These are phyloP conservation scores for Cystobasidiopsis lactophilus DNA, from an alignment of 768 basidiomycete genomes.

Conservation along the genomic window DNA sequence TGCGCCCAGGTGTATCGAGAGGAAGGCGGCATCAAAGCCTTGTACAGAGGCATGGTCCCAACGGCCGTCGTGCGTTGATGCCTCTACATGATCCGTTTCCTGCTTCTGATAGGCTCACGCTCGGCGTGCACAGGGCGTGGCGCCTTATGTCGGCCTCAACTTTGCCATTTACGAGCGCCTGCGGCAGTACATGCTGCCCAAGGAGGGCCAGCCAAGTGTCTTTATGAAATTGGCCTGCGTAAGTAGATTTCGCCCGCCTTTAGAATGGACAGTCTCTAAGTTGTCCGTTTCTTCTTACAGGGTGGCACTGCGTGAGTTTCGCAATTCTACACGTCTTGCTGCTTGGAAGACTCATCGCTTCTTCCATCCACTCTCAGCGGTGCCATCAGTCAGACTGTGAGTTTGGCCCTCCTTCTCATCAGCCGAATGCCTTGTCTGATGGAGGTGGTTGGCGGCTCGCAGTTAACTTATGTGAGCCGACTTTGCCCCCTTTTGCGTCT, in stretches of 20 bases:
- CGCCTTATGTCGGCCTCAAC: conserved; percentile 34
- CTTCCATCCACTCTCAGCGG: not conserved
- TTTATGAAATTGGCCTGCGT: conserved; percentile 52
- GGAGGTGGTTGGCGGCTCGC: no score
- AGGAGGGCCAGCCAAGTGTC: conserved; percentile 35
- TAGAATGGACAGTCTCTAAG: not conserved
- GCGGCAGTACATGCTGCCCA: conserved; percentile 25
- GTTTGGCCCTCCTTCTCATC: not conserved
- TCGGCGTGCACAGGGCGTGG: conserved; percentile 41
- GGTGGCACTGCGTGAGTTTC: no score
- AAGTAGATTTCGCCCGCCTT: not conserved
- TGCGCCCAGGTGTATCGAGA: conserved; percentile 59
- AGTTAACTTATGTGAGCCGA: no score
- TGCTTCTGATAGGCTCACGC: no score
- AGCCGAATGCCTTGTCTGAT: no score
- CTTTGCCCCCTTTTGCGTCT: no score
- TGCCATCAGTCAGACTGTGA: not conserved
- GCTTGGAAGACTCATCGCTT: not conserved
- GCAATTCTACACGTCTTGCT: not conserved
- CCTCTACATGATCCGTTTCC: not conserved
- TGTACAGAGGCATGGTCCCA: conserved; percentile 62
- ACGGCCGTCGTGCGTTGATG: conserved; percentile 33
- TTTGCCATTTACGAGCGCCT: conserved; percentile 45
- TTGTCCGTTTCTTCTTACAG: not conserved
- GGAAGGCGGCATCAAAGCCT: conserved; percentile 67